Evolutionary conservation across 2,329 filamentous ascomycete genomes (phyloP), one percentile per base, ranked within the genome.

Genomic region (Hymenoscyphus scutula): DNA sequence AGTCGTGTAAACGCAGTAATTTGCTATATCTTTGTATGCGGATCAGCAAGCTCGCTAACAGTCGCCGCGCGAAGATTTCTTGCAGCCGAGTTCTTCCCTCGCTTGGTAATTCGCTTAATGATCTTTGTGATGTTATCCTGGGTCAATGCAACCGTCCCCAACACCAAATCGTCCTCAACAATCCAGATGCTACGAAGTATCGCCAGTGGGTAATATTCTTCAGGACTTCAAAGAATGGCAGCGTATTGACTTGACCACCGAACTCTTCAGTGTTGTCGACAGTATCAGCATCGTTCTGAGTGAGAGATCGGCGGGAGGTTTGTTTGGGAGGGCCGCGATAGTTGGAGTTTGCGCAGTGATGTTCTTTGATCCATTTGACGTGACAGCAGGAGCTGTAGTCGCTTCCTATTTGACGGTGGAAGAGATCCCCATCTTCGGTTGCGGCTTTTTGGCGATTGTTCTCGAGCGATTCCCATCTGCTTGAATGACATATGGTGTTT

Each of bases 161-260:
- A 29, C 27, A 29, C 3, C 27, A 29, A 29, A 3, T 29, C 27
- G 27, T 29, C 27, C 3, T 29, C 27, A 6, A 3, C 27, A 29
- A 6, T 29, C 3, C 27, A 29, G 27, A 29, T 29, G 6, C 27
- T 29, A 29, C 27, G 27, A 29, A 29, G 27, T 29, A 29, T 29
- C 27, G 27, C 27, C 27, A 29, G 6, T 6, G 27, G 3, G 84
- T 82, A 51, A 88, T 79, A 67, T 77, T 79, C 60, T 76, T 77
- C 29, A 88, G 73, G 3, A 77, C 79, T 60, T 79, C 77, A 23
- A 72, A 68, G 0, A 81, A 77, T 0, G 86, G 86, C 2, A 87
- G 70, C 41, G 82, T 78, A 56, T 78, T 74, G 17, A 87, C 76
- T 58, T 84, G 77, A 65, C 84, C 84, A 10, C 80, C 77, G 70